Base-by-base conservation (phyloP, 345 rosid genomes). In the Anastatica hierochuntica region DNA sequence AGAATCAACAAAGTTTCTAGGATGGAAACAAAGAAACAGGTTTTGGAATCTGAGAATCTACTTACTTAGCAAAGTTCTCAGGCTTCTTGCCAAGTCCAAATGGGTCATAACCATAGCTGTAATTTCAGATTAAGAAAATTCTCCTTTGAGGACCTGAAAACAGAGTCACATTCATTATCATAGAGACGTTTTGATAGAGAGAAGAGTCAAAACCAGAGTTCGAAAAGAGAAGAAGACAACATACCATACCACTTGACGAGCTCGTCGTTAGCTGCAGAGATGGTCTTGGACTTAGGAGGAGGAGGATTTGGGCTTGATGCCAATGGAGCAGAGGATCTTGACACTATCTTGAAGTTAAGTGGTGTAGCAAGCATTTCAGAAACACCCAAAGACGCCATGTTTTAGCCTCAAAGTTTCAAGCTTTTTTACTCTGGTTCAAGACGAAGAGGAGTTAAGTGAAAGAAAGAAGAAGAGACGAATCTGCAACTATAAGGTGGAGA, bases 191-290 rank as follows among this genome's bases (percentile, higher is more conserved):
- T n/a, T n/a, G n/a, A n/a, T n/a, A n/a, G 15, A 56, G 52, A 52
- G 1, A 15, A 2, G 5, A 39, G 46, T 10, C 8, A 2, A 27
- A 3, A 27, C 3, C 6, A 13, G 15, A n/a, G 19, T 7, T 2
- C 13, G 11, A 55, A 30, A 24, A 16, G 27, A 15, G 24, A 3
- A 48, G 34, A 46, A 58, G 39, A 11, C 13, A 73, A n/a, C 97
- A 60, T 74, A 90, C 97, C 96, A 30, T 90, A 87, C 98, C 98
- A 84, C 95, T 90, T 90, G 78, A 92, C 79, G 63, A 87, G 96
- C 74, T 90, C 98, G 1, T 87, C 98, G 26, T 55, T 27, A 23
- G 63, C 39, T 0, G 82, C 70, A 33, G 96, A 44, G 53, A 79
- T 83, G 1, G 76, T 17, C 11, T 57, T 75, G n/a, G n/a, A n/a